Evolutionary conservation across 164 flowering plant genomes (phyloP), one percentile per base, ranked within the genome.

Genomic region (Tetracentron sinense): DNA sequence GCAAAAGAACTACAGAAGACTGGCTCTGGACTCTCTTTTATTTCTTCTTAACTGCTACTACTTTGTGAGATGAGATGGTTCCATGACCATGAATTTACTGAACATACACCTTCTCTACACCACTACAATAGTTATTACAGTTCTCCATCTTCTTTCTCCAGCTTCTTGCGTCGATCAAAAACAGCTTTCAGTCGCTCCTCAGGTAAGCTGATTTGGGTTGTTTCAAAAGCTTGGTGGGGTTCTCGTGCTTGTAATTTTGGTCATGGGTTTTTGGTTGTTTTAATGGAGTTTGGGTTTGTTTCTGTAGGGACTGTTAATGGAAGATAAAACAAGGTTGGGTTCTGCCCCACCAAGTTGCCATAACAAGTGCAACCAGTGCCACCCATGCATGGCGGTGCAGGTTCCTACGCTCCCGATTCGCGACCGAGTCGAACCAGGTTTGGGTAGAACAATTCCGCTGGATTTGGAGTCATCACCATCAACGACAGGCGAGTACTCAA

Each of bases 301-400:
- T 52, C 14, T 68, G 62, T 48, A 90, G 97, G 88, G 72, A 0
- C 22, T 60, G 42, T 38, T 75, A 19, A 60, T 63, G 27, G 84
- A 75, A 61, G 88, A 76, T 44, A 86, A 87, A 50, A 65, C 78
- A 22, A 70, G 96, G 59, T 59, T 92, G 51, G 98, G 96, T 10
- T 92, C 98, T n/a, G 85, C 75, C 3, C 98, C 93, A 22, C 98
- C 98, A 46, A 89, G 90, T 65, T 92, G 98, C 70, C 81, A 85
- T 78, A 86, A 84, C 82, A 82, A 83, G 61, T 92, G 98, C 82
- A 85, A 82, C 75, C 70, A 74, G 60, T 92, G 98, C 61, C 85
- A 82, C 62, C 96, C 98, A 15, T 92, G 98, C 79, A 79, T 77
- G 81, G 91, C 98, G 14, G 90, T 78, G 16, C 95, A 92, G 56